phyloP scores from a whole-genome alignment of 2,329 filamentous ascomycete genomes.

The Rhynchosporium secalis region DNA sequence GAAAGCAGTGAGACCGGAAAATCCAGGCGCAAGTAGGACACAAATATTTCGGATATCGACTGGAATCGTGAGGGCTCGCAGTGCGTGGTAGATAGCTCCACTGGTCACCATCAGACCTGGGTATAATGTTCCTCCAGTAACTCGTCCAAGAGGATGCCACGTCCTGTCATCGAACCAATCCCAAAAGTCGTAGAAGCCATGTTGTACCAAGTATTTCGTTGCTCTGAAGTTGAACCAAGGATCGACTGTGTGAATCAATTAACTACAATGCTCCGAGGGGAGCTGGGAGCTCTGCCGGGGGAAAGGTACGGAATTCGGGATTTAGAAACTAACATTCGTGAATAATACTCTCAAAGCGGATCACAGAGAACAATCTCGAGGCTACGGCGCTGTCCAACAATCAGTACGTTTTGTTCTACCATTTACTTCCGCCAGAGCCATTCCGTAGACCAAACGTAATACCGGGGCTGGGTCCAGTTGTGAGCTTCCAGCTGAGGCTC shows the following conservation, averaged over 20 bases:
- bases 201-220: conserved; percentile 92
- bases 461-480: conserved; percentile 69
- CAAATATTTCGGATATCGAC: conserved; percentile 99
- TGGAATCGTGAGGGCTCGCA: conserved; percentile 84
- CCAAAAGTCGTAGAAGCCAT: conserved; percentile 99
- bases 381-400: conserved; percentile 6
- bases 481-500: conserved; percentile 39
- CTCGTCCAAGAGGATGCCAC: conserved; percentile 98
- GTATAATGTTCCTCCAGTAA: conserved; percentile 98
- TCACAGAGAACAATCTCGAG: conserved; percentile 12
- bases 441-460: conserved; percentile 5
- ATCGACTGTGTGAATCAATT: conserved; percentile 67
- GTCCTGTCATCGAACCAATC: conserved; percentile 99
- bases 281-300: conserved; percentile 31
- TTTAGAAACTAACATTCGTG: conserved; percentile 81
- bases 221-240: conserved; percentile 99
- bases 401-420: background rate
- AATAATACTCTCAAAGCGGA: conserved; percentile 98
- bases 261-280: conserved; percentile 31
- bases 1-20: conserved; percentile 89
- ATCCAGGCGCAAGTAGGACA: conserved; percentile 90
- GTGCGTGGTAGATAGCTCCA: conserved; percentile 91
- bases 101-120: conserved; percentile 99
- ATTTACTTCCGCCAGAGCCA: background rate
- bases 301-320: conserved; percentile 25